Percentiles rank a stretch among this genome's conserved stretches.
Evolutionary conservation across 192 early-diverging fungal genomes (phyloP).

Genomic region (Entomortierella beljakovae): DNA sequence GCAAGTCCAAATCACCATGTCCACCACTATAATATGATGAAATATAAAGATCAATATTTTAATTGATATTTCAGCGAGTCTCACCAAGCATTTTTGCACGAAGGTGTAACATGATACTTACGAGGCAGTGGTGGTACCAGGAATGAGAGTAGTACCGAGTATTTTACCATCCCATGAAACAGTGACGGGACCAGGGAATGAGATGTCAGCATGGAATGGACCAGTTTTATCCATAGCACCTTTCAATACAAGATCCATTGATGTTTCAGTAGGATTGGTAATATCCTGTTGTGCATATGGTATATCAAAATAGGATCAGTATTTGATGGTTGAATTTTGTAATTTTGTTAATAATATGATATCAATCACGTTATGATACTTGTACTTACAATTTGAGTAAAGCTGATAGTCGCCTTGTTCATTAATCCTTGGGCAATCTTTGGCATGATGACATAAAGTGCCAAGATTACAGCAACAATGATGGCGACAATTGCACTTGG

Average conservation of each 20-base stretch:
- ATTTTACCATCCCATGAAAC: conserved; percentile 49
- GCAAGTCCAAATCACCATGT: conserved; percentile 8
- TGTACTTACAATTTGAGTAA: conserved; percentile 21
- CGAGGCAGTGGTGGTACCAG: conserved; percentile 8
- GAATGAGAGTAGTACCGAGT: conserved; percentile 22
- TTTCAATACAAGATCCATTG: conserved; percentile 23
- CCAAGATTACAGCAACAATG: conserved; percentile 51
- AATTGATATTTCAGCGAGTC: too few relatives aligned
- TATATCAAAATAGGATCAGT: neutral
- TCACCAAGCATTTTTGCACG: too few relatives aligned
- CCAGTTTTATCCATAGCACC: conserved; percentile 54
- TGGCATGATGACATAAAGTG: conserved; percentile 61
- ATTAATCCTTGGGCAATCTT: conserved; percentile 56
- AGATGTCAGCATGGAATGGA: conserved; percentile 58
- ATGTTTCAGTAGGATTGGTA: conserved; percentile 10
- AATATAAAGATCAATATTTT: too few relatives aligned
- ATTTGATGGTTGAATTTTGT: neutral
- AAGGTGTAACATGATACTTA: neutral
- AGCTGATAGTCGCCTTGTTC: conserved; percentile 26
- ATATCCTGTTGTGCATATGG: conserved; percentile 16
- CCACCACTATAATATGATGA: conserved; percentile 18
- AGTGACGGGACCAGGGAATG: conserved; percentile 45
- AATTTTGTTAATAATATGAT: neutral
- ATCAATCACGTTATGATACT: neutral
- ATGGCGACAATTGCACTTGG: conserved; percentile 44